Base-by-base conservation (phyloP, 2,329 filamentous ascomycete genomes). In the Anthostomella pinea region DNA sequence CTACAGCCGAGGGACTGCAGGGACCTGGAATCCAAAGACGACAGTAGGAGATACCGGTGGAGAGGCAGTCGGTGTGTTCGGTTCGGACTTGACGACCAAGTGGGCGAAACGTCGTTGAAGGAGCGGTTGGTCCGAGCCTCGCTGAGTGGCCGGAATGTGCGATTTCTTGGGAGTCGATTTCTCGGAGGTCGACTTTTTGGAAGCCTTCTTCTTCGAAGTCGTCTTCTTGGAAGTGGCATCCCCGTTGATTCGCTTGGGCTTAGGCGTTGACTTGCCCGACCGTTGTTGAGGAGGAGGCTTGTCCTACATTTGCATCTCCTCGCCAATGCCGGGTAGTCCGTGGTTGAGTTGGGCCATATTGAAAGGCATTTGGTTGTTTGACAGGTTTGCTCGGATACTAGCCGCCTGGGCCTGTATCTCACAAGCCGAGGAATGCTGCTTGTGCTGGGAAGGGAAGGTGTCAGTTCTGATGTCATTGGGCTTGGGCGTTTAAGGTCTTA, bases 401-500 rank as follows among this genome's bases (percentile, higher is more conserved):
- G 69, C 69, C 21, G 70, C 66, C 48, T 77, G 70, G 38, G 78
- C 79, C 44, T 95, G 89, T 1, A 89, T 88, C 57, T 95, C 94
- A 69, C 90, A 96, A 35, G 85, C 85, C 16, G 88, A 84, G 9
- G 88, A 93, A 62, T 96, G 85, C 46, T 83, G 79, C 64, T 87
- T 87, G 68, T 83, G 79, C 78, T 82, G 43, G 50, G 44, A 20
- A 16, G 15, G 31, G 20, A 5, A 30, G 18, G 13, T 42, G 56
- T 73, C 51, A 71, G 65, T 36, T 24, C 11, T 18, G 2, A 15
- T 21, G 6, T 14, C n/a, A 19, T 17, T 8, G n/a, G 28, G 32
- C 27, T 10, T 24, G 25, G 28, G 22, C 22, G 23, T 26, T 9
- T n/a, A n/a, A 19, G 17, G 8, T 67, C 79, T 65, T 66, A 83